Conservation (phyloP, 2,329 filamentous ascomycete species). For the Sporothrix globosa region DNA sequence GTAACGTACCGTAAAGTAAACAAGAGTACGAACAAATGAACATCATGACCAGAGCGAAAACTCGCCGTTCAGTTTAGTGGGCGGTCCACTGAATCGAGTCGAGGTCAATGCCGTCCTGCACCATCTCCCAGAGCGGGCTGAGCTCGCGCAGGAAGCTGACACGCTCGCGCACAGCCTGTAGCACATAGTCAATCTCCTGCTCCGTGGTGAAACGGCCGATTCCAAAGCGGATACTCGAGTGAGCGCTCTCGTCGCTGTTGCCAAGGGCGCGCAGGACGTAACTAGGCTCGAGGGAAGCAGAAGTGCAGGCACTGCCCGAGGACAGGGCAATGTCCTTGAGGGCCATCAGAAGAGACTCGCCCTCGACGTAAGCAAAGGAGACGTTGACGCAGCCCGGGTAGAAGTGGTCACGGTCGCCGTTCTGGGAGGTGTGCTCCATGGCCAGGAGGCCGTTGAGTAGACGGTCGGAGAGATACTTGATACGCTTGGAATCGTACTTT, state of each 20-base stretch:
- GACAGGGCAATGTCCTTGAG: conserved; percentile 97
- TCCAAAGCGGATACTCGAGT: conserved; percentile 96
- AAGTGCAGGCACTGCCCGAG: conserved; percentile 95
- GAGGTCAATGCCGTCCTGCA: conserved; percentile 93
- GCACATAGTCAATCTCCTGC: conserved; percentile 92
- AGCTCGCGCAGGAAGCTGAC: conserved; percentile 93
- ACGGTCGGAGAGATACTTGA: conserved; percentile 80
- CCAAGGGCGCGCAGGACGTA: conserved; percentile 94
- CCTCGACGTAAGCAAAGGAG: conserved; percentile 97
- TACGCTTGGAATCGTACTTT: conserved; percentile 88
- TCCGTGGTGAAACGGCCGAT: conserved; percentile 97
- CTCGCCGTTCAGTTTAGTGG: conserved; percentile 59
- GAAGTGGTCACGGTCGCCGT: conserved; percentile 79
- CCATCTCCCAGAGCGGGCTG: conserved; percentile 94
- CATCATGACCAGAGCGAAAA: conserved; percentile 11
- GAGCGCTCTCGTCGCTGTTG: conserved; percentile 95
- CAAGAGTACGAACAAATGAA: not conserved
- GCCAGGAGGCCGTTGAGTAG: conserved; percentile 79
- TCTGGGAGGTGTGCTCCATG: conserved; percentile 90
- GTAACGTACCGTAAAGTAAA: not conserved
- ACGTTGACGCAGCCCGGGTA: conserved; percentile 98
- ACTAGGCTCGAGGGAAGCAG: conserved; percentile 91
- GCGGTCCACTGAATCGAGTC: conserved; percentile 98
- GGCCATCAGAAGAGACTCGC: conserved; percentile 96
- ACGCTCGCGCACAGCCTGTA: conserved; percentile 88